Percentiles rank a stretch among this genome's conserved stretches.
These are phyloP conservation scores for Eutypa lata DNA, from an alignment of 2,329 filamentous ascomycete species.

Conservation along the genomic window DNA sequence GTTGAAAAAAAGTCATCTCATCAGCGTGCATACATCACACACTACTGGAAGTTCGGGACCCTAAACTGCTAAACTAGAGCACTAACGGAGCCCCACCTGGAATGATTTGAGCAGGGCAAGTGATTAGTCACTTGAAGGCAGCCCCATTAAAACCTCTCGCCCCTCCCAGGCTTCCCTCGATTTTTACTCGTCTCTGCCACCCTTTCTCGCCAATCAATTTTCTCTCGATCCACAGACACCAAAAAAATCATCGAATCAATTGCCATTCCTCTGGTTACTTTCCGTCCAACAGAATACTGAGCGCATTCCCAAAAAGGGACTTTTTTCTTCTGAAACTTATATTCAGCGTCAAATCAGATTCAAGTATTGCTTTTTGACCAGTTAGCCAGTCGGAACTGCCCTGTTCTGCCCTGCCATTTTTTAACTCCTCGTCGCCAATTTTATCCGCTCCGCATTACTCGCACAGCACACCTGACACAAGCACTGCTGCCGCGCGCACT, in stretches of 20 bases:
- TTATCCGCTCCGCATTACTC: conserved; percentile 21
- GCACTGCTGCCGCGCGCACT: background rate
- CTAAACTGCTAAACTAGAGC: background rate
- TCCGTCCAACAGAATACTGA: conserved; percentile 22
- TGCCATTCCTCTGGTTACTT: conserved; percentile 20
- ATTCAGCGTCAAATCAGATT: conserved; percentile 23
- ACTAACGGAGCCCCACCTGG: conserved; percentile 4
- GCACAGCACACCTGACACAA: background rate
- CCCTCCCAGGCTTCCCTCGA: conserved; percentile 25
- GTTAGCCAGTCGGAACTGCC: background rate
- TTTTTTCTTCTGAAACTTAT: conserved; percentile 20
- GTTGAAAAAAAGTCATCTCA: no score
- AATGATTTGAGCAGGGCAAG: conserved; percentile 20
- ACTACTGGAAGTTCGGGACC: background rate
- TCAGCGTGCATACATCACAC: no score
- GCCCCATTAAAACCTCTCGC: conserved; percentile 31
- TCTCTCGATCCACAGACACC: conserved; percentile 30
- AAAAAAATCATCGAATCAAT: conserved; percentile 33
- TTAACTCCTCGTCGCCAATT: conserved; percentile 10
- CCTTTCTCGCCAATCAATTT: conserved; percentile 34
- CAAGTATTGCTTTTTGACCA: conserved; percentile 17
- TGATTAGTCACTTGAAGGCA: conserved; percentile 31
- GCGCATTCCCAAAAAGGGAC: conserved; percentile 20
- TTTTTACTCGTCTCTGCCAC: conserved; percentile 31
- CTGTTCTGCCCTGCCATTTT: background rate